phyloP scores from a whole-genome alignment of 2,329 filamentous ascomycete species.

The Coleophoma crateriformis region DNA sequence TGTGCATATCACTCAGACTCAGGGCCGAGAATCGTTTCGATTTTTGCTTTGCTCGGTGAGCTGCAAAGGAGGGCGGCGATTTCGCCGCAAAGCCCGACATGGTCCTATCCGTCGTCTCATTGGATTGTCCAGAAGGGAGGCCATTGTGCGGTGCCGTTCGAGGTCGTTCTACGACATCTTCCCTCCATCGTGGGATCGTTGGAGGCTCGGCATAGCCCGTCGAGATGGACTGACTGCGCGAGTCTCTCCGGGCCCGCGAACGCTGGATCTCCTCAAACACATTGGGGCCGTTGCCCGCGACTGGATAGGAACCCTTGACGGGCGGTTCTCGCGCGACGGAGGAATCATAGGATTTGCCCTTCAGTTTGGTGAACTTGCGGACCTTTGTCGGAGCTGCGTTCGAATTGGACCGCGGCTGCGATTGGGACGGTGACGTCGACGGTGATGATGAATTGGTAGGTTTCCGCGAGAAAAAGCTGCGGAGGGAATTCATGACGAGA shows the following conservation, averaged over 20 bases:
- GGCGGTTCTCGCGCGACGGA: slow-evolving; percentile 31
- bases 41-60: background rate
- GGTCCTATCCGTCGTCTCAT: slow-evolving; percentile 6
- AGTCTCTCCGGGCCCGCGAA: slow-evolving; percentile 18
- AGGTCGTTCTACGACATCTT: slow-evolving; percentile 6
- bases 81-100: slow-evolving; percentile 15
- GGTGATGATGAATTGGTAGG: no score
- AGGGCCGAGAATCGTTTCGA: background rate
- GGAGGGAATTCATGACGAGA: background rate
- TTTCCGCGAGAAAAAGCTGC: slow-evolving; percentile 6
- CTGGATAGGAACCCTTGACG: slow-evolving; percentile 34
- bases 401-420: background rate
- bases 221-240: slow-evolving; percentile 18
- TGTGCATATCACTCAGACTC: background rate
- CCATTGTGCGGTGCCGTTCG: slow-evolving; percentile 13
- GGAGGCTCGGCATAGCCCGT: slow-evolving; percentile 7
- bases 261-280: slow-evolving; percentile 31
- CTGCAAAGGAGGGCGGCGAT: slow-evolving; percentile 6
- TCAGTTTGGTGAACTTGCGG: slow-evolving; percentile 1
- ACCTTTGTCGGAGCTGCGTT: slow-evolving; percentile 1
- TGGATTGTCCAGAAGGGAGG: background rate
- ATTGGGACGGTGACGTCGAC: no score
- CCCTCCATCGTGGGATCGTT: slow-evolving; percentile 9
- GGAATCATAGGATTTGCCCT: slow-evolving; percentile 31
- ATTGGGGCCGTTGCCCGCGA: slow-evolving; percentile 34